Evolutionary conservation across 495 filamentous ascomycete species (phyloP).

Genomic region (Podospora sp.): DNA sequence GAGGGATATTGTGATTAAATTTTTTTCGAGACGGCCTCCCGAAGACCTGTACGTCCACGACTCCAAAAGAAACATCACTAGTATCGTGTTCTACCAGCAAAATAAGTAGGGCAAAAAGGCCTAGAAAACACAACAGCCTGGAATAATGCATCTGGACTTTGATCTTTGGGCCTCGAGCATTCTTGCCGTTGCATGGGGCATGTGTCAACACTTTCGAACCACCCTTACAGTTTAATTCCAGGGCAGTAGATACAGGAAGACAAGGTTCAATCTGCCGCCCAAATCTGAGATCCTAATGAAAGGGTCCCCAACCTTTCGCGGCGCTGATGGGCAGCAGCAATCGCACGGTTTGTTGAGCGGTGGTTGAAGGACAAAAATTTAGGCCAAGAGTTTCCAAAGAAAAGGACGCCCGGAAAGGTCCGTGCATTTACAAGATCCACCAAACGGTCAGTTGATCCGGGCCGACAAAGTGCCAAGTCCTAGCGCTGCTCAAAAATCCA

Average conservation of each 20-base stretch:
- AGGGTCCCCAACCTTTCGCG: conserved; percentile 50
- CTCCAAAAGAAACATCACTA: no score
- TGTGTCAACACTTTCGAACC: conserved; percentile 68
- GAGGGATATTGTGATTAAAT: neutral
- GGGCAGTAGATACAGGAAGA: conserved; percentile 97
- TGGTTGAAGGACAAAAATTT: conserved; percentile 47
- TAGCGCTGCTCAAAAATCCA: conserved; percentile 16
- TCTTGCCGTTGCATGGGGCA: conserved; percentile 15
- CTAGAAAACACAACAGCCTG: no score
- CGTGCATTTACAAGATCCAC: conserved; percentile 19
- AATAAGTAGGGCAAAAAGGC: no score
- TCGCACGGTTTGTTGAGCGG: conserved; percentile 52
- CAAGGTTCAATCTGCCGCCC: conserved; percentile 68
- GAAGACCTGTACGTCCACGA: no score
- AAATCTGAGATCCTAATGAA: conserved; percentile 71
- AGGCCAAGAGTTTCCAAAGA: conserved; percentile 26
- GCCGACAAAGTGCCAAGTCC: conserved; percentile 21
- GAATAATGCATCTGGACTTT: no score
- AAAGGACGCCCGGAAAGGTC: neutral
- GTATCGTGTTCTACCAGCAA: no score
- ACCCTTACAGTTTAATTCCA: conserved; percentile 80
- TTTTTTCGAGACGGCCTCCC: no score
- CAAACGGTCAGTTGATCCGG: conserved; percentile 16
- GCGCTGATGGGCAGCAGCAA: conserved; percentile 43
- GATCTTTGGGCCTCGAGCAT: neutral